phyloP scores from a whole-genome alignment of 1,139 yeast genomes.

The Geotrichum phurueaensis region DNA sequence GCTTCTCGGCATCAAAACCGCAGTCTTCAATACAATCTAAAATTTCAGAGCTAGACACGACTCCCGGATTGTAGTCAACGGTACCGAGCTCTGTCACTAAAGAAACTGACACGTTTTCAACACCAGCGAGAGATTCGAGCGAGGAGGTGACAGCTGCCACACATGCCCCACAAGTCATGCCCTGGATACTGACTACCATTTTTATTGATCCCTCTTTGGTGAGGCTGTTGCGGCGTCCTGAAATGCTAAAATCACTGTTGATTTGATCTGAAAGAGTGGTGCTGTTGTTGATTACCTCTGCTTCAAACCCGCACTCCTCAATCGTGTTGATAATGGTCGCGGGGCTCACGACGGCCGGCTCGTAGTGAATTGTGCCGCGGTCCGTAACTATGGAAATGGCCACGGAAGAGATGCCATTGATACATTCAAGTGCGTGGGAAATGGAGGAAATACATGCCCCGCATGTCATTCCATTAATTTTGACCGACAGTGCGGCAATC shows the following conservation, averaged over 20 bases:
- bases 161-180: conserved; percentile 86
- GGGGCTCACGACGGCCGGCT: conserved; percentile 34
- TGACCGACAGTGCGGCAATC: neutral
- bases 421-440: conserved; percentile 45
- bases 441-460: conserved; percentile 71
- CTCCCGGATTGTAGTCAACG: conserved; percentile 42
- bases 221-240: neutral
- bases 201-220: neutral
- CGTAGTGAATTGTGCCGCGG: conserved; percentile 55
- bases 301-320: conserved; percentile 76
- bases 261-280: conserved; percentile 11
- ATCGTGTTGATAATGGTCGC: conserved; percentile 44
- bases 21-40: conserved; percentile 57
- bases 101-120: conserved; percentile 38
- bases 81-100: conserved; percentile 68
- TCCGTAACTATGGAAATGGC: conserved; percentile 70
- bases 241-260: conserved; percentile 34
- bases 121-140: conserved; percentile 46
- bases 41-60: conserved; percentile 37
- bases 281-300: conserved; percentile 31
- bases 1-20: conserved; percentile 56
- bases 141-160: conserved; percentile 56
- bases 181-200: conserved; percentile 5
- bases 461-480: conserved; percentile 61
- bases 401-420: conserved; percentile 47